phyloP scores from a whole-genome alignment of 805 yeast species.

The Zygosaccharomyces lentus region DNA sequence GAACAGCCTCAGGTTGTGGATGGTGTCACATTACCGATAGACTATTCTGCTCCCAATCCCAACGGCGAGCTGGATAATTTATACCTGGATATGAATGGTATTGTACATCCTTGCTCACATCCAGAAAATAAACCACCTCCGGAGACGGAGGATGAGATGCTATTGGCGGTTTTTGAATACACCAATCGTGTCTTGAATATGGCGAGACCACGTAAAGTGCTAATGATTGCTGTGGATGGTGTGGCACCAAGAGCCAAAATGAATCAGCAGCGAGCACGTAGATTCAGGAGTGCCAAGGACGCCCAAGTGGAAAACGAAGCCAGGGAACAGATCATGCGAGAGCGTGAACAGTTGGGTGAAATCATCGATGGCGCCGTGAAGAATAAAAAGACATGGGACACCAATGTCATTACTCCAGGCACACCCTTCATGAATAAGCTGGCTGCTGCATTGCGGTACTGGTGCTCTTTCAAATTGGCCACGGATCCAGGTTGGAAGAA shows the following conservation, averaged over 20 bases:
- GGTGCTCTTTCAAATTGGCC: conserved; percentile 86
- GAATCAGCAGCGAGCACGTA: conserved; percentile 94
- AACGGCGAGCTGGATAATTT: conserved; percentile 94
- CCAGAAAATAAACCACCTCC: conserved; percentile 97
- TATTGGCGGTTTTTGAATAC: conserved; percentile 85
- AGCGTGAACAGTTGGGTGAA: conserved; percentile 46
- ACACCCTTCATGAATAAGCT: conserved; percentile 95
- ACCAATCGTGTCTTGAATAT: conserved; percentile 87
- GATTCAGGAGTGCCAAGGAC: conserved; percentile 88
- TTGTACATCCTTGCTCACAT: conserved; percentile 98
- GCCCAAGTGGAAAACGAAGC: conserved; percentile 76
- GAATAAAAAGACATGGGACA: conserved; percentile 82
- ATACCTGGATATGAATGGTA: conserved; percentile 97
- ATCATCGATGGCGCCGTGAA: conserved; percentile 69
- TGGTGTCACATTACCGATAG: conserved; percentile 60
- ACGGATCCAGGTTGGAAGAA: conserved; percentile 92
- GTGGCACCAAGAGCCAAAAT: conserved; percentile 98
- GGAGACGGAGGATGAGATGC: conserved; percentile 94
- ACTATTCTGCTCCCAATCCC: conserved; percentile 74
- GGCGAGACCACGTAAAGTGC: conserved; percentile 91
- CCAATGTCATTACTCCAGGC: conserved; percentile 97
- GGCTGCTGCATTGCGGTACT: conserved; percentile 77
- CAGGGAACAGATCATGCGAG: conserved; percentile 44
- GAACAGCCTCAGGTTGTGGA: conserved; percentile 56
- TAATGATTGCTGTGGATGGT: conserved; percentile 97